Base-by-base conservation (phyloP, 2,329 filamentous ascomycete genomes). In the Periconia macrospinosa region DNA sequence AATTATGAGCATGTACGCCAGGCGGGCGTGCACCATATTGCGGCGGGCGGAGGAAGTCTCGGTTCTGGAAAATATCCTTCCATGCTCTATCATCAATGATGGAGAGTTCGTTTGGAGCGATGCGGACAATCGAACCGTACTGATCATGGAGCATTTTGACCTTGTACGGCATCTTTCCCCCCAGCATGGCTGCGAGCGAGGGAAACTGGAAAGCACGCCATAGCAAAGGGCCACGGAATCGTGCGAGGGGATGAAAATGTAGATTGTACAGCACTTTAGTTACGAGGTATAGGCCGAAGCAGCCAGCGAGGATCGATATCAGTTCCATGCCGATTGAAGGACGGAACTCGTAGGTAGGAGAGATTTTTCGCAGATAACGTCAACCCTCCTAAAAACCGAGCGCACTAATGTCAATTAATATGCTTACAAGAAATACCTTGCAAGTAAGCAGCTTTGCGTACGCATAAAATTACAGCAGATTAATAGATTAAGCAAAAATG, bases 11-110 rank as follows among this genome's bases (percentile, higher is more conserved):
- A 63, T 54, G 40, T 7, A 58, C 49, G 19, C 57, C 55, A 19
- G 55, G 55, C 3, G 55, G 57, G 3, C 52, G 45, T 14, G 35
- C 44, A 2, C 52, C 50, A 52, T 52, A 60, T 30, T 56, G 53
- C 2, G 52, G 49, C 56, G 67, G 70, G 20, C 68, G 65, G 2
- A 53, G 56, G n/a, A 62, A 49, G 30, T 59, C 50, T 41, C 49
- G 40, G 8, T 50, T 10, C 15, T 46, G 42, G 40, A 44, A 60
- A 23, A 62, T 60, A 41, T 63, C 60, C 10, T 55, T 53, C 50
- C 51, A 62, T 10, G 59, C 61, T 11, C 41, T 41, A 3, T 41
- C n/a, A 23, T 54, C 50, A 19, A 45, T 53, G 44, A 58, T 57
- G 1, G 53, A 55, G 15, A 65, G 41, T 23, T 65, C 60, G 42